Base-by-base conservation (phyloP, 208 protist species). In the Porcisia hertigi region DNA sequence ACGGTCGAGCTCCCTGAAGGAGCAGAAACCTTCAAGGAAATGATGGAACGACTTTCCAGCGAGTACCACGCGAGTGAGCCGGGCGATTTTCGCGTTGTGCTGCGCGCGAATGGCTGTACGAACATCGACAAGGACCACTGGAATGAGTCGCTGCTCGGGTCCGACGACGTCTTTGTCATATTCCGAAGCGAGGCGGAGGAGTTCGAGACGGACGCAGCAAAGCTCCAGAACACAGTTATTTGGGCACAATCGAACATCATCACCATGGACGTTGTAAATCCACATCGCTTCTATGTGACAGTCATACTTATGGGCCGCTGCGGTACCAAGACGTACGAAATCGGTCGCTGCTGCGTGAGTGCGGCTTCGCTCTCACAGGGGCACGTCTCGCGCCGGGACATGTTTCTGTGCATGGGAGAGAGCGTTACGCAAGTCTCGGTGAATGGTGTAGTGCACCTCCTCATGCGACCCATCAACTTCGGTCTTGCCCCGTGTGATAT, bases 51-150 rank as follows among this genome's bases (percentile, higher is more conserved):
- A 8, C 78, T 94, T 43, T 89, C 85, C 53, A 25, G 30, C 1
- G 63, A 90, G 59, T 94, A 96, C 78, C n/a, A 54, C n/a, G 76
- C 62, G 36, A 53, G 49, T 20, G 88, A 95, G 67, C 87, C 88
- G 23, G 59, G 53, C 23, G 69, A 76, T 16, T 83, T 75, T 55
- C 76, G 81, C 20, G 72, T 90, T 30, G 65, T 73, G 36, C 59
- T 97, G 74, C 71, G 79, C 39, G 80, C 95, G 9, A 84, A 93
- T 5, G 91, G 91, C 54, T 92, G 88, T 74, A 90, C 87, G n/a
- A 81, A 87, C 76, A 67, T 96, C 59, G 79, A 92, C 57, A 83
- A 83, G 63, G 79, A 82, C 6, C 59, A 54, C 45, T 79, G 81
- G 77, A 89, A 91, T 72, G 80, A 65, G 58, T 87, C 82, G 6